Evolutionary conservation across 257 asterid species (phyloP), one percentile per base, ranked within the genome.

Genomic region (Misopates orontium): DNA sequence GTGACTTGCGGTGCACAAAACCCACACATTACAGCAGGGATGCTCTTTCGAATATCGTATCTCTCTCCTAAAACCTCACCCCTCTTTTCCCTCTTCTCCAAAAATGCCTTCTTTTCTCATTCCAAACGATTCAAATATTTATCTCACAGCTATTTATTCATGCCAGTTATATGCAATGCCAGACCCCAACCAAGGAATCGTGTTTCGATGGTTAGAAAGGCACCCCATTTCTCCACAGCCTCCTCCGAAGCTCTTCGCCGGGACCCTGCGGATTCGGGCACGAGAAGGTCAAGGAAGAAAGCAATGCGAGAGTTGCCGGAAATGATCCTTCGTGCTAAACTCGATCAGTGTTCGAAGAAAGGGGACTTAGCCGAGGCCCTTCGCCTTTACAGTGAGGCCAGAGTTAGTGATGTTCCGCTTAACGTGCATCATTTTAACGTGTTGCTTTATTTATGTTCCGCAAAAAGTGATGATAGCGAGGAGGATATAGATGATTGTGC

Each of bases 381-480:
- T 65, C 76, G 82, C 66, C 82, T 94, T 3, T 94, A 94, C 77
- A 74, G 81, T 24, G 97, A 90, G 76, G 99, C 96, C 32, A 90
- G 76, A 71, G 72, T 70, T 22, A 77, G 79, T 32, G 59, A 49
- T 12, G 70, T 91, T 47, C 77, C 61, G 65, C 84, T 94, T 24
- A 77, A 74, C 71, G 84, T 75, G 67, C 71, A 84, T 68, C 91
- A 84, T 69, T 93, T 90, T 78, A 94, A 90, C 77, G 79, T 75
- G 52, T 74, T 90, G 85, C 95, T 94, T 40, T 88, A 90, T 71
- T 76, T 94, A 67, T 90, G 95, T 71, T 80, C 88, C 22, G 40
- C 72, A 4, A 71, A 55, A 22, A 59, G 61, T n/a, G 77, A 60
- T 45, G 76, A 19, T 48, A 57, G 15, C 6, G 83, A 61, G 62